These are phyloP conservation scores for Globisporangium okanoganense DNA, from an alignment of 352 stramenopile species.

Conservation along the genomic window DNA sequence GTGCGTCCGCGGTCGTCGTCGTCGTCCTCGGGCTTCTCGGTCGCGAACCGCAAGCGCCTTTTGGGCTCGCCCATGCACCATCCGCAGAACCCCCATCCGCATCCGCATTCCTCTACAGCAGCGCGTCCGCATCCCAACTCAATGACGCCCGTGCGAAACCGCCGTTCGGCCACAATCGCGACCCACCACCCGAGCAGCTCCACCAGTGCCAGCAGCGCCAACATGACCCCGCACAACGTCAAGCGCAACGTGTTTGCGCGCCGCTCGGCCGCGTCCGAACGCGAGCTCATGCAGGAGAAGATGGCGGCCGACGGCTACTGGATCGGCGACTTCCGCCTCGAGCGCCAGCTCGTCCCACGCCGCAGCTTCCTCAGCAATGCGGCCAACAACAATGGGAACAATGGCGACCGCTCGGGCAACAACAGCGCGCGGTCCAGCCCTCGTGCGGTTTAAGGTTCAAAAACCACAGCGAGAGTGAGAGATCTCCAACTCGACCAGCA, in stretches of 20 bases:
- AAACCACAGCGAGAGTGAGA: not conserved
- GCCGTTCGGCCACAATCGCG: constrained; percentile 9
- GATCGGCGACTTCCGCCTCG: constrained; percentile 67
- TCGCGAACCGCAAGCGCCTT: constrained; percentile 12
- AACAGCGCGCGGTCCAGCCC: constrained; percentile 13
- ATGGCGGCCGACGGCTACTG: constrained; percentile 71
- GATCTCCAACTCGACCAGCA: not conserved
- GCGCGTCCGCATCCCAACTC: too few relatives aligned
- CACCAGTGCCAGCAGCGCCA: not conserved
- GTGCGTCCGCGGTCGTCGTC: constrained; percentile 18
- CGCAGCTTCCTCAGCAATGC: constrained; percentile 11
- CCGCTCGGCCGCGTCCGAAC: constrained; percentile 27
- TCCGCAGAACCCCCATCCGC: not conserved
- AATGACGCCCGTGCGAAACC: constrained; percentile 4
- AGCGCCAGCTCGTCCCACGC: constrained; percentile 36
- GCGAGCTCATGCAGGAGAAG: constrained; percentile 49
- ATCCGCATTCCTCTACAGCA: not conserved
- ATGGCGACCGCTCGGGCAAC: constrained; percentile 9
- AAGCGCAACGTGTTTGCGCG: constrained; percentile 25
- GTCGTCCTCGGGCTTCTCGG: constrained; percentile 16
- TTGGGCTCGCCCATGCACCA: not conserved
- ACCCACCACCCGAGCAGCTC: constrained; percentile 3
- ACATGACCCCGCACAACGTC: constrained; percentile 6
- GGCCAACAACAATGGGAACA: not conserved
- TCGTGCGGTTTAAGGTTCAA: not conserved